A percentile compares a stretch with the other conserved stretches of the same genome.
Conservation (phyloP, 2,329 filamentous ascomycete species). For the Stagonosporopsis rhizophila region DNA sequence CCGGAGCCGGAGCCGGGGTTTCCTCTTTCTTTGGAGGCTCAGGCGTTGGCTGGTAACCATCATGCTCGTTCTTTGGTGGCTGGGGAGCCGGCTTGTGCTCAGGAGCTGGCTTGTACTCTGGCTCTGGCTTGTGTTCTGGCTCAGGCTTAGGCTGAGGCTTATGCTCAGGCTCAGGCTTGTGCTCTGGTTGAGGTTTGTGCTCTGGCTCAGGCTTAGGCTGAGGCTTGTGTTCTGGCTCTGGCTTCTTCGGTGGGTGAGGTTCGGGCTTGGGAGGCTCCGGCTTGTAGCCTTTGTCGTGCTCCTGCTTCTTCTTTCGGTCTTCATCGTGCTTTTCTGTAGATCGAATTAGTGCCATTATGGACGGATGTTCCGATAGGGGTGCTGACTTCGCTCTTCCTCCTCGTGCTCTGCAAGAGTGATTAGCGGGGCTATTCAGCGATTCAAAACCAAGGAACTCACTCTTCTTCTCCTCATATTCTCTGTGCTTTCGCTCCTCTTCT, state of each 20-base stretch:
- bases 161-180: neutral
- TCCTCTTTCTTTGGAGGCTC: slow-evolving; percentile 9
- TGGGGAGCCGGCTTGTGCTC: slow-evolving; percentile 1
- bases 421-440: neutral
- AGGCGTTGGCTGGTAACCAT: neutral
- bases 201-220: neutral
- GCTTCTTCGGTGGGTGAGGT: neutral
- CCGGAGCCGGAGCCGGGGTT: neutral
- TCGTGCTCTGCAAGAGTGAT: neutral
- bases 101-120: neutral
- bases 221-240: neutral
- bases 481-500: neutral
- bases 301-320: neutral
- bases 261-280: slow-evolving; percentile 3
- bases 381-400: neutral
- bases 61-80: neutral
- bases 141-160: neutral
- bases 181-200: neutral
- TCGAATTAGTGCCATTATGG: neutral
- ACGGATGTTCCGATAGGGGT: neutral
- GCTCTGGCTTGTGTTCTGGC: neutral
- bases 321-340: neutral
- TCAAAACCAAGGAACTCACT: neutral
- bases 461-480: neutral
- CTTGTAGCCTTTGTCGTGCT: slow-evolving; percentile 1